Base-by-base conservation (phyloP, 2,329 filamentous ascomycete species). In the Colletotrichum eleusines region DNA sequence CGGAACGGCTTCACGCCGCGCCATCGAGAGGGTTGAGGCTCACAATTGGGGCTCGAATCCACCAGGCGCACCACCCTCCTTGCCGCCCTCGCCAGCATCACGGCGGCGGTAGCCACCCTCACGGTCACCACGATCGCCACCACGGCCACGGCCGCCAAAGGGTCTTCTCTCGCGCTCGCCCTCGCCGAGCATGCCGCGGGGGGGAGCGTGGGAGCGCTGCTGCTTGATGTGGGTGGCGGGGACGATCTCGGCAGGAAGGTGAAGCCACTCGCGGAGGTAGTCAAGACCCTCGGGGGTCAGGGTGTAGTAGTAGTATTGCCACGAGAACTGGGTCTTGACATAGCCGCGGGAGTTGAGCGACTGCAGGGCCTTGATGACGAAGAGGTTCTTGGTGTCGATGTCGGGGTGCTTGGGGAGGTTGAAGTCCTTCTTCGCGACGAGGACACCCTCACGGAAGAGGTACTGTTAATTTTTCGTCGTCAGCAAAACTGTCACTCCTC, bases 301-400 rank as follows among this genome's bases (percentile, higher is more conserved):
- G 86, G 96, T 98, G 92, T 99, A 99, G 93, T 99, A 99, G 92
- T 98, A 97, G 91, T 95, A 97, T 88, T 97, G 94, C 94, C 94
- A 97, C 78, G 94, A 97, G 93, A 99, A 99, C 87, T 97, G 96
- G 80, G 96, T 99, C 94, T 99, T 99, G 88, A 99, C 91, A 87
- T 94, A 98, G 84, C 95, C 95, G 84, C 96, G 95, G 79, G 95
- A 98, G 88, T 91, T 97, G 83, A 99, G 91, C 76, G 96, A 99
- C 90, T 99, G 96, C 88, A 91, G 92, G 81, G 96, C 96, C 92
- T 99, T 99, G 91, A 99, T 94, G 85, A 98, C 95, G 85, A 87
- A 98, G 81, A 99, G 94, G 91, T 99, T 99, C 92, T 97, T 97
- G 86, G 94, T 97, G 89, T 98, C 96, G 85, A 98, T 96, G 81